Conservation (phyloP, 257 asterid genomes). For the Catharanthus roseus region DNA sequence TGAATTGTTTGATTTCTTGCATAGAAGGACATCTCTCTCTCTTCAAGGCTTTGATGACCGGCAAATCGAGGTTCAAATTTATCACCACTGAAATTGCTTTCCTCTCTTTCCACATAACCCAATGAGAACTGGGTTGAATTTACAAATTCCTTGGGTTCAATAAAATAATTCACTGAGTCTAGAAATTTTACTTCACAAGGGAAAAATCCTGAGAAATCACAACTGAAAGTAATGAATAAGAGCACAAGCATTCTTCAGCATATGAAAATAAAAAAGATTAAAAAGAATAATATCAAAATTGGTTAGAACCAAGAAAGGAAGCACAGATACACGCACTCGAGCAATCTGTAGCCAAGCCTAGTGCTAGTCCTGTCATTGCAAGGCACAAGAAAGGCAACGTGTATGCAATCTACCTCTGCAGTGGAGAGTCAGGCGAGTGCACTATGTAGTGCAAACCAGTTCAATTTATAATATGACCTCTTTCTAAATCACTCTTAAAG, state of each 20-base stretch:
- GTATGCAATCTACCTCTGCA: not conserved
- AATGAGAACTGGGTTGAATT: slow-evolving; percentile 63
- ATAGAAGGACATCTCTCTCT: slow-evolving; percentile 65
- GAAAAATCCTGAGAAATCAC: slow-evolving; percentile 47
- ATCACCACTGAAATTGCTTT: slow-evolving; percentile 23
- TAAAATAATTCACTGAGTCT: slow-evolving; percentile 55
- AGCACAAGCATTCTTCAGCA: not conserved
- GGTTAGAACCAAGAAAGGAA: not conserved
- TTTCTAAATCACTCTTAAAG: not conserved
- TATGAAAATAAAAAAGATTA: not conserved
- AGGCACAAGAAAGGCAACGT: not conserved
- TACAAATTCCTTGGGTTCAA: slow-evolving; percentile 61
- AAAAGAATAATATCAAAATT: not conserved
- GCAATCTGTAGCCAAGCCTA: not conserved
- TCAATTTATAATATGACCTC: not conserved
- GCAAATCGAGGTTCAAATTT: slow-evolving; percentile 59
- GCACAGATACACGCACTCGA: not conserved
- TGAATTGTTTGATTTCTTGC: slow-evolving; percentile 69
- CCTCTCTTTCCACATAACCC: slow-evolving; percentile 64
- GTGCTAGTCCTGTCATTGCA: not conserved
- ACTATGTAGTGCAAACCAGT: no score
- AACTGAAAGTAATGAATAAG: slow-evolving; percentile 15
- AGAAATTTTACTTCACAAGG: slow-evolving; percentile 72
- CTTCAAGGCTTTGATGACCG: slow-evolving; percentile 72
- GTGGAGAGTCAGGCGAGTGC: not conserved